These are phyloP conservation scores for Ascochyta viciae-villosae DNA, from an alignment of 2,329 filamentous ascomycete genomes.

Conservation along the genomic window DNA sequence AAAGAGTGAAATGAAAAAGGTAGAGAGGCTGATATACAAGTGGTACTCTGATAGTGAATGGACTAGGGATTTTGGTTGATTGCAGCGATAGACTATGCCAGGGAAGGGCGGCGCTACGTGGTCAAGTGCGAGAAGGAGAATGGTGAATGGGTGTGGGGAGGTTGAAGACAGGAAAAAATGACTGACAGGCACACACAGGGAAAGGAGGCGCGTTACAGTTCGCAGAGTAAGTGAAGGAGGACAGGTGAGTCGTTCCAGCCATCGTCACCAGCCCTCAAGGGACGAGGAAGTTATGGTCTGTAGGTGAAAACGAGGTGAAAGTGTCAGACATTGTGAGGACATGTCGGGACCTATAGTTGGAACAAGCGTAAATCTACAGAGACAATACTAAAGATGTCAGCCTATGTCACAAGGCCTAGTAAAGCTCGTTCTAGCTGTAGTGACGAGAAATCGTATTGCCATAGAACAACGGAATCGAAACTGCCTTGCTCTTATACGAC, in stretches of 20 bases:
- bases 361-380: not conserved
- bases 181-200: not conserved
- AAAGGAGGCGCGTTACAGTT: not conserved
- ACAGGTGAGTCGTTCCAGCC: not conserved
- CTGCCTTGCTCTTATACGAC: not conserved
- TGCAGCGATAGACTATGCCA: not conserved
- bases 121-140: not conserved
- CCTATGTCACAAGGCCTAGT: not conserved
- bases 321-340: not conserved
- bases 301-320: conserved; percentile 7
- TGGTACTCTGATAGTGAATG: not conserved
- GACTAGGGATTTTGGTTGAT: not conserved
- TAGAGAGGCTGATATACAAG: not conserved
- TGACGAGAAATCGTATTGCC: not conserved
- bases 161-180: not conserved
- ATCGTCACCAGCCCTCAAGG: not conserved
- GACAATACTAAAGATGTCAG: not conserved
- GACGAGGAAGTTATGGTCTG: not conserved
- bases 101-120: not conserved
- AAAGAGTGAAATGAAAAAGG: not conserved
- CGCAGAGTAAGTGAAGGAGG: conserved; percentile 4
- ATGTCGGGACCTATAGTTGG: not conserved
- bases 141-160: not conserved
- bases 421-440: not conserved
- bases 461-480: not conserved